A percentile compares a stretch with the other conserved stretches of the same genome.
Conservation (phyloP, 768 basidiomycete species). For the Podaxis mareebaensis region DNA sequence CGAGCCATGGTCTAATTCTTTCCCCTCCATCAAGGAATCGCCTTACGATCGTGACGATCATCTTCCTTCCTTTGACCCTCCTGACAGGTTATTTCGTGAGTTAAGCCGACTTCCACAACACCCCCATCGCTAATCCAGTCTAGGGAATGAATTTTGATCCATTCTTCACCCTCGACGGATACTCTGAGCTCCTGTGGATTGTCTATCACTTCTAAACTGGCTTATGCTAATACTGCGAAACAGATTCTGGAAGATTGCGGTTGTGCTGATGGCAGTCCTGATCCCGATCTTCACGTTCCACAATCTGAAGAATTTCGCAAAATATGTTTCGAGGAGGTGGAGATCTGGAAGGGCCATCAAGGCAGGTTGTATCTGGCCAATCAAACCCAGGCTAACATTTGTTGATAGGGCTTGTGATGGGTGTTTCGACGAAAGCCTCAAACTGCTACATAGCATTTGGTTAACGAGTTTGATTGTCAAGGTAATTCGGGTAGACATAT, state of each 20-base stretch:
- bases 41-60: conserved; percentile 66
- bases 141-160: conserved; percentile 70
- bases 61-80: conserved; percentile 69
- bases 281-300: conserved; percentile 55
- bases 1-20: neutral
- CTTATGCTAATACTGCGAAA: too few relatives aligned
- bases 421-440: neutral
- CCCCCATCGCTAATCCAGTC: neutral
- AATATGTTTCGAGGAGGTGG: conserved; percentile 49
- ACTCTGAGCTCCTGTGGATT: conserved; percentile 47
- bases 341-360: conserved; percentile 34
- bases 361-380: conserved; percentile 25
- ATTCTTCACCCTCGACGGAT: conserved; percentile 48
- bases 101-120: conserved; percentile 13
- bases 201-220: conserved; percentile 22
- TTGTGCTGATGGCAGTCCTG: conserved; percentile 61
- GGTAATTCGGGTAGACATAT: neutral
- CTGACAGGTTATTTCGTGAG: conserved; percentile 75
- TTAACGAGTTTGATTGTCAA: neutral
- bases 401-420: neutral
- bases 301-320: conserved; percentile 48
- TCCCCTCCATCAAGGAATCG: conserved; percentile 46
- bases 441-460: neutral
- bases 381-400: neutral
- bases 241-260: conserved; percentile 72